Percentiles rank a stretch among this genome's conserved stretches.
These are phyloP conservation scores for Delitschia confertaspora DNA, from an alignment of 495 filamentous ascomycete genomes.

Conservation along the genomic window DNA sequence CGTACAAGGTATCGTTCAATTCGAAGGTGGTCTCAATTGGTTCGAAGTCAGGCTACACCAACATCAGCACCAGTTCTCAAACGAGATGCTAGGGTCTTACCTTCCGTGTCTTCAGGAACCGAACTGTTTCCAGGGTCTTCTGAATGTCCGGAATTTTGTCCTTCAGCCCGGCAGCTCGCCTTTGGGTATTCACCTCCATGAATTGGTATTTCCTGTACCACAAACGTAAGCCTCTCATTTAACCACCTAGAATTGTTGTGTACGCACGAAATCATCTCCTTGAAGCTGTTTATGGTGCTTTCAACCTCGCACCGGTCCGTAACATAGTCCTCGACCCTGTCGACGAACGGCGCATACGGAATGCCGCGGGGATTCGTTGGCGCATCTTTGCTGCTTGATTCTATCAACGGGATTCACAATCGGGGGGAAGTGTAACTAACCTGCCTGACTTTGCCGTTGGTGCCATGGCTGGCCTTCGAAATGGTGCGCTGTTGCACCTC, in stretches of 20 bases:
- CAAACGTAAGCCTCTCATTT: neutral
- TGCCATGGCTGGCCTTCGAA: constrained; percentile 16
- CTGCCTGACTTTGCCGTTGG: constrained; percentile 9
- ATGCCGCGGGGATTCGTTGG: constrained; percentile 88
- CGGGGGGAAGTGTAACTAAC: neutral
- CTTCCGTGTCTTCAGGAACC: constrained; percentile 64
- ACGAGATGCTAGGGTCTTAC: constrained; percentile 32
- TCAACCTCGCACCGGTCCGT: constrained; percentile 80
- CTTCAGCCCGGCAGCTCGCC: constrained; percentile 69
- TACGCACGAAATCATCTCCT: constrained; percentile 93
- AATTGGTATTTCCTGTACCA: constrained; percentile 85
- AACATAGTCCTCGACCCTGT: constrained; percentile 93
- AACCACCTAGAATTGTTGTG: neutral
- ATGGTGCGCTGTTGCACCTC: too few species aligned
- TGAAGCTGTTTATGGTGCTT: constrained; percentile 78
- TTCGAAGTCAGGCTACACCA: constrained; percentile 39
- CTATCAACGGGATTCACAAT: constrained; percentile 1
- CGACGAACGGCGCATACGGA: constrained; percentile 88
- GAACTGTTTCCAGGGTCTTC: constrained; percentile 92
- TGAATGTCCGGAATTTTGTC: constrained; percentile 97
- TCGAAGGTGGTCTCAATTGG: constrained; percentile 88
- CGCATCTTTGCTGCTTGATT: constrained; percentile 40
- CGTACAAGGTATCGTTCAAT: constrained; percentile 91
- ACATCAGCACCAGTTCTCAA: constrained; percentile 2
- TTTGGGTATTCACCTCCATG: constrained; percentile 90